Conservation (phyloP, 2,329 filamentous ascomycete species). For the Clarireedia sp. region DNA sequence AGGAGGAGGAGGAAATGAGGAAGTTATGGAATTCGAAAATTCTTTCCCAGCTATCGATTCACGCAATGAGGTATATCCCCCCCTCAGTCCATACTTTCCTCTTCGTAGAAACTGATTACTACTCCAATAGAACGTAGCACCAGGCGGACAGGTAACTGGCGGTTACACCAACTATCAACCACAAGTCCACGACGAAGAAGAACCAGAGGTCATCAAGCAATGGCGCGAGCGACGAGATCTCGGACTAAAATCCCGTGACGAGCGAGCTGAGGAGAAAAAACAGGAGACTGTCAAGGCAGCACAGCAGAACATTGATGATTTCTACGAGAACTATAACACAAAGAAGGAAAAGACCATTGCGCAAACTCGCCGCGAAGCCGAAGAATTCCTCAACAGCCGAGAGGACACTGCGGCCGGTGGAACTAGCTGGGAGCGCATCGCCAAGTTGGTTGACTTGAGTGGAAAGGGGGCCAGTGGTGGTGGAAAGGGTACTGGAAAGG, state of each 20-base stretch:
- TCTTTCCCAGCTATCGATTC: conserved; percentile 76
- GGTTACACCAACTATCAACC: conserved; percentile 30
- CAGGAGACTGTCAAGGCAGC: conserved; percentile 81
- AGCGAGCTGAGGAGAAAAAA: conserved; percentile 76
- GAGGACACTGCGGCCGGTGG: conserved; percentile 92
- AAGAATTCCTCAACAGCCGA: conserved; percentile 79
- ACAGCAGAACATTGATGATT: conserved; percentile 92
- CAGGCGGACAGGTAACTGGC: conserved; percentile 75
- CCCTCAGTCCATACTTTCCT: background rate
- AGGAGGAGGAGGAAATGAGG: conserved; percentile 30
- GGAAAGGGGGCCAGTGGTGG: conserved; percentile 86
- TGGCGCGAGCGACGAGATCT: conserved; percentile 89
- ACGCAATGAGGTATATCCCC: conserved; percentile 54
- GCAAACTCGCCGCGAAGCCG: conserved; percentile 84
- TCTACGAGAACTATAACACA: conserved; percentile 98
- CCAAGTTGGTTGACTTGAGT: conserved; percentile 93
- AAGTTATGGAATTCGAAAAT: conserved; percentile 60
- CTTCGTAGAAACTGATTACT: background rate
- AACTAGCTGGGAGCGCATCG: conserved; percentile 97
- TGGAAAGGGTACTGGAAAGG: conserved; percentile 85
- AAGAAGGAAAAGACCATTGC: conserved; percentile 92
- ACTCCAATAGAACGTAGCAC: conserved; percentile 53
- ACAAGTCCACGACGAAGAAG: conserved; percentile 58
- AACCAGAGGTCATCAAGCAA: conserved; percentile 80
- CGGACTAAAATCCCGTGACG: conserved; percentile 72